phyloP scores from a whole-genome alignment of 768 basidiomycete species.

The Trametes maxima region DNA sequence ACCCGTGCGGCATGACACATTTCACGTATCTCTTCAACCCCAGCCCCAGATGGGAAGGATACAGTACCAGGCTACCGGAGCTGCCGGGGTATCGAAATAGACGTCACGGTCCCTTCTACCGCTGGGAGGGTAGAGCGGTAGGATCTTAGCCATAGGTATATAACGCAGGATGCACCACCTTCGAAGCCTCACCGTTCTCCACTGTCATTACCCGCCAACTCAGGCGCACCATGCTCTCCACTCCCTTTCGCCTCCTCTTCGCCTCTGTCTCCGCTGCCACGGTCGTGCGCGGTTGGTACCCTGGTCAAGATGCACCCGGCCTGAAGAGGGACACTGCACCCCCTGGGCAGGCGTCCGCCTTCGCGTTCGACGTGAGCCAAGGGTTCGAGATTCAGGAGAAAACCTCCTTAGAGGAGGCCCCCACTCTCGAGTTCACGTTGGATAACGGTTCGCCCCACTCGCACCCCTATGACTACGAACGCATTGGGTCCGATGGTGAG shows the following conservation, averaged over 20 bases:
- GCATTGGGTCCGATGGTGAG: slow-evolving; percentile 29
- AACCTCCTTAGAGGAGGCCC: slow-evolving; percentile 22
- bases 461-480: slow-evolving; percentile 28
- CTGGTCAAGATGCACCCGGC: slow-evolving; percentile 20
- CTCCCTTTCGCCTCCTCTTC: slow-evolving; percentile 14
- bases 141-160: not conserved
- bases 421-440: slow-evolving; percentile 25
- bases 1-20: slow-evolving; percentile 8
- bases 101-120: not conserved
- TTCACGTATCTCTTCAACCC: not conserved
- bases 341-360: slow-evolving; percentile 5
- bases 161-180: not conserved
- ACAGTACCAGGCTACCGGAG: not conserved
- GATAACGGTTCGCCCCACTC: slow-evolving; percentile 29
- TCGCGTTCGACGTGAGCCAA: slow-evolving; percentile 22
- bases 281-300: slow-evolving; percentile 6
- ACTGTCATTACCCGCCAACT: not conserved
- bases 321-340: slow-evolving; percentile 22
- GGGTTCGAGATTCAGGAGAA: slow-evolving; percentile 24
- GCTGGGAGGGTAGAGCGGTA: not conserved
- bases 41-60: not conserved
- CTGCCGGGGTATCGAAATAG: not conserved
- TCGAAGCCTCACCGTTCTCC: not conserved
- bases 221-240: slow-evolving; percentile 3
- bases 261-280: slow-evolving; percentile 8